Conservation (phyloP, 2,329 filamentous ascomycete species). For the Karstenula rhodostoma region DNA sequence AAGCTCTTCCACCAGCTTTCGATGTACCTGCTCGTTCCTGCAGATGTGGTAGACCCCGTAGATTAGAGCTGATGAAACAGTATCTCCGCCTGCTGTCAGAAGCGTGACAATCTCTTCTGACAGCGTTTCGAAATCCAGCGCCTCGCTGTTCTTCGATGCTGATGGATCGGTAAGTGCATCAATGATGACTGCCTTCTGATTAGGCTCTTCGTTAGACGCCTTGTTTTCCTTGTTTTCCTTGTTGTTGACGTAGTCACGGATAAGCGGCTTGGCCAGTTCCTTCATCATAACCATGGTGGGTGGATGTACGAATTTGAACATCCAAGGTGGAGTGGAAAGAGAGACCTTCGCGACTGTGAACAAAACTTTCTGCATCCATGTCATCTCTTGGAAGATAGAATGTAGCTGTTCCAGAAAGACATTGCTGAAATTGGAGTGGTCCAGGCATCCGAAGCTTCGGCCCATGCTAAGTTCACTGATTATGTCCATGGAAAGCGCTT, state of each 20-base stretch:
- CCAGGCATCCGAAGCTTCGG: background rate
- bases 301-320: background rate
- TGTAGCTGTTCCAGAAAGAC: background rate
- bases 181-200: too few relatives aligned
- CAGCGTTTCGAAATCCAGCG: slow-evolving; percentile 15
- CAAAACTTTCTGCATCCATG: background rate
- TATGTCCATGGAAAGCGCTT: background rate
- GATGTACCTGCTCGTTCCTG: slow-evolving; percentile 12
- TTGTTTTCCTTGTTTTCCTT: background rate
- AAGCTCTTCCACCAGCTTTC: slow-evolving; percentile 14
- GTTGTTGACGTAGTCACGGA: background rate
- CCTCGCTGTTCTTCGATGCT: slow-evolving; percentile 17
- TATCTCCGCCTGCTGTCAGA: slow-evolving; percentile 22
- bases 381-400: background rate
- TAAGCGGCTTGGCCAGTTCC: background rate
- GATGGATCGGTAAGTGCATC: slow-evolving; percentile 14
- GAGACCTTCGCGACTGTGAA: background rate
- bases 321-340: background rate
- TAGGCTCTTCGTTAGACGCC: too few relatives aligned
- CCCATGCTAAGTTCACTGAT: slow-evolving; percentile 1
- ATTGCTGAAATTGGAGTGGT: background rate
- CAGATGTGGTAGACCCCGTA: slow-evolving; percentile 20
- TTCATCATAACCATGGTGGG: slow-evolving; percentile 1
- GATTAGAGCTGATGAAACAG: slow-evolving; percentile 18
- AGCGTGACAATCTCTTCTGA: slow-evolving; percentile 23